Evolutionary conservation across 768 basidiomycete genomes (phyloP).

Genomic region (Podaxis sp.): DNA sequence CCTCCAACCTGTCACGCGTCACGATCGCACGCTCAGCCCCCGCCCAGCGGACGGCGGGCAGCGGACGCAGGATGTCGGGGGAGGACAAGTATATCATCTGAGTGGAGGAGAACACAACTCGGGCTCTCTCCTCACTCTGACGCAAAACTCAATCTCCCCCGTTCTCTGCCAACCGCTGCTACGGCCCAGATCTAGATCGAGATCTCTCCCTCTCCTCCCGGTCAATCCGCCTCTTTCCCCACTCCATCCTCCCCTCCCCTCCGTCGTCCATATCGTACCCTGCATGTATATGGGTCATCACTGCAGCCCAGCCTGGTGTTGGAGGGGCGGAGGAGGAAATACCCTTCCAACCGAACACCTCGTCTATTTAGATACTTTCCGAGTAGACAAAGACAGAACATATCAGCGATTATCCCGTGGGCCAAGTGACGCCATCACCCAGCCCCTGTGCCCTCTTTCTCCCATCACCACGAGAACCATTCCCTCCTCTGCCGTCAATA

Average conservation of each 20-base stretch:
- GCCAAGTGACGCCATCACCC: slow-evolving; percentile 12
- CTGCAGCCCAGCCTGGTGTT: neutral
- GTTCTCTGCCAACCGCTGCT: slow-evolving; percentile 12
- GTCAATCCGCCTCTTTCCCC: neutral
- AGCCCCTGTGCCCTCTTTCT: slow-evolving; percentile 11
- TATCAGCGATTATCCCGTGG: slow-evolving; percentile 13
- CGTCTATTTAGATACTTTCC: slow-evolving; percentile 11
- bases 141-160: slow-evolving; percentile 10
- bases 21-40: slow-evolving; percentile 12
- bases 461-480: slow-evolving; percentile 13
- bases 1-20: slow-evolving; percentile 9
- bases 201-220: slow-evolving; percentile 6
- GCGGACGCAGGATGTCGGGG: neutral
- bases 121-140: slow-evolving; percentile 6
- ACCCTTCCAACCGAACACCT: neutral
- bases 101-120: neutral
- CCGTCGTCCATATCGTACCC: neutral
- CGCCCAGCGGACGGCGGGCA: slow-evolving; percentile 10
- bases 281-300: neutral
- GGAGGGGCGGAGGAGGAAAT: neutral
- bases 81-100: neutral
- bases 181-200: slow-evolving; percentile 13
- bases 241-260: neutral
- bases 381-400: slow-evolving; percentile 8
- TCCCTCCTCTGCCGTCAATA: slow-evolving; percentile 11